Evolutionary conservation across 306 rosid species (phyloP).

Genomic region (Ziziphus jujuba): DNA sequence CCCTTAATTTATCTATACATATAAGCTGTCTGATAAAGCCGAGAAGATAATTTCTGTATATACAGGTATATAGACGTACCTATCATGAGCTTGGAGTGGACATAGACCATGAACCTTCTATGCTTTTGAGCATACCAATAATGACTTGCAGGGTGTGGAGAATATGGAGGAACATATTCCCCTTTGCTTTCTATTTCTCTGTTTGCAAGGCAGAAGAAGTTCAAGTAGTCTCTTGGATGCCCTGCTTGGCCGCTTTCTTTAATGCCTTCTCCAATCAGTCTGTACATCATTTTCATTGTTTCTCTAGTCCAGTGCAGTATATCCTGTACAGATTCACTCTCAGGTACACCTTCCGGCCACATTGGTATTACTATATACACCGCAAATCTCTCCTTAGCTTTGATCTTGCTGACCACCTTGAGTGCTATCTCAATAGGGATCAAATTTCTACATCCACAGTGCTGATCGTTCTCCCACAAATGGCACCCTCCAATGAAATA

Average conservation of each 20-base stretch:
- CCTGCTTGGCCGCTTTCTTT: conserved; percentile 56
- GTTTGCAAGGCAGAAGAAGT: conserved; percentile 91
- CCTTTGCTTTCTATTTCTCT: conserved; percentile 59
- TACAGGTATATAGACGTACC: conserved; percentile 54
- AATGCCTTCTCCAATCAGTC: conserved; percentile 78
- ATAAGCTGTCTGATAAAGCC: too few relatives aligned
- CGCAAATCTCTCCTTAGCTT: conserved; percentile 72
- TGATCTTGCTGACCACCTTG: conserved; percentile 73
- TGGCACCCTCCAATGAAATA: conserved; percentile 91
- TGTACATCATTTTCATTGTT: conserved; percentile 89
- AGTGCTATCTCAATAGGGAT: conserved; percentile 90
- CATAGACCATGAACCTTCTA: conserved; percentile 95
- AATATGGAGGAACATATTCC: conserved; percentile 67
- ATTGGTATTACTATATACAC: conserved; percentile 88
- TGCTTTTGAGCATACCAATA: conserved; percentile 80
- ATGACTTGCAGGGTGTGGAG: conserved; percentile 64
- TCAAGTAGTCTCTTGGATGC: conserved; percentile 87
- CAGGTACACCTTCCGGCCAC: conserved; percentile 98
- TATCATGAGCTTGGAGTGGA: conserved; percentile 95
- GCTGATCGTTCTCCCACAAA: conserved; percentile 70
- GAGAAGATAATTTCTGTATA: too few relatives aligned
- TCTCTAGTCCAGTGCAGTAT: conserved; percentile 85
- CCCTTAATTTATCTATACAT: too few relatives aligned
- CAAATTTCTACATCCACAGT: conserved; percentile 77
- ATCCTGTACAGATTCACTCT: conserved; percentile 81